Conservation (phyloP, 108 stramenopile species). For the Epipyxis sp. region DNA sequence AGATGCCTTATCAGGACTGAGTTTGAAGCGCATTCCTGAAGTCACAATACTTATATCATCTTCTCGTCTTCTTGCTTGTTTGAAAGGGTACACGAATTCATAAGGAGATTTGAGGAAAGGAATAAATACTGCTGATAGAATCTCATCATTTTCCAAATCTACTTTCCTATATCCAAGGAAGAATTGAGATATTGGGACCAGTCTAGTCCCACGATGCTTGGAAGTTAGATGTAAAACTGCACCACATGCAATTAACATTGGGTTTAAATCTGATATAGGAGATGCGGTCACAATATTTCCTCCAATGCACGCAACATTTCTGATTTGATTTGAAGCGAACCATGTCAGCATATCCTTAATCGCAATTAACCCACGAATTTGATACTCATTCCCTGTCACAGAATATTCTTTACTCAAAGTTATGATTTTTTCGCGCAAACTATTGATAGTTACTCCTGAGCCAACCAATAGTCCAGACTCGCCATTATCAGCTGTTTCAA, state of each 20-base stretch:
- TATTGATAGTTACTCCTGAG: neutral
- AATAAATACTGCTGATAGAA: slow-evolving; percentile 72
- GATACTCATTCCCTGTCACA: no score
- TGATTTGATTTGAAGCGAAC: slow-evolving; percentile 93
- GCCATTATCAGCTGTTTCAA: neutral
- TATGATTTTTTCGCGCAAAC: neutral
- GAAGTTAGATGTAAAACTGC: slow-evolving; percentile 67
- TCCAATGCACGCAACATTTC: slow-evolving; percentile 86
- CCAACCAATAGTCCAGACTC: slow-evolving; percentile 6
- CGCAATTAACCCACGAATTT: slow-evolving; percentile 41
- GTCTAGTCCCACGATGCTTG: slow-evolving; percentile 50
- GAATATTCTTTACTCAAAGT: neutral
- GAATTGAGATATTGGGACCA: slow-evolving; percentile 71
- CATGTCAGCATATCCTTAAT: slow-evolving; percentile 87
- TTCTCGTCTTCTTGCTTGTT: slow-evolving; percentile 85
- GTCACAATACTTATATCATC: slow-evolving; percentile 95
- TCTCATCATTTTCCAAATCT: slow-evolving; percentile 67
- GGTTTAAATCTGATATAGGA: slow-evolving; percentile 93
- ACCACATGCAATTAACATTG: slow-evolving; percentile 68
- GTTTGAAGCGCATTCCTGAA: slow-evolving; percentile 68
- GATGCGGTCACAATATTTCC: slow-evolving; percentile 90
- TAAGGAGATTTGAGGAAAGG: slow-evolving; percentile 63
- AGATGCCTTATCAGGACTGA: neutral
- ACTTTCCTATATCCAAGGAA: slow-evolving; percentile 81
- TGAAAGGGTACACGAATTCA: slow-evolving; percentile 83